Conservation (phyloP, 371 early-diverging fungal genomes). For the Mucor irregularis region DNA sequence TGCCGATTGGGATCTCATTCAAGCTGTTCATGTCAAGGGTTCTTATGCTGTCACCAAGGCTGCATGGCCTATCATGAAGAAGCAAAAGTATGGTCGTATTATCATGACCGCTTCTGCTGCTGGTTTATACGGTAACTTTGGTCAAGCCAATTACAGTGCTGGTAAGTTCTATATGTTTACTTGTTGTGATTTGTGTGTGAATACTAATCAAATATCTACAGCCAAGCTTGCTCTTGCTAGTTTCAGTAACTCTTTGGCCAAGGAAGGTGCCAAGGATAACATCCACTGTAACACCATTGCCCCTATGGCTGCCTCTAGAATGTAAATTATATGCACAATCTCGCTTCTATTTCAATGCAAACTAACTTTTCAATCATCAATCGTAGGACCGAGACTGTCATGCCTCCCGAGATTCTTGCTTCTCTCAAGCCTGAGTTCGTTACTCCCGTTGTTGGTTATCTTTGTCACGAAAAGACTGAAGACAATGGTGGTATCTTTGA, state of each 20-base stretch:
- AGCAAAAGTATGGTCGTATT: conserved; percentile 91
- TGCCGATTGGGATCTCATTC: conserved; percentile 94
- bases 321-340: too few relatives aligned
- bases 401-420: conserved; percentile 93
- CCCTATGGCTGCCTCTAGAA: conserved; percentile 95
- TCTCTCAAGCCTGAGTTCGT: conserved; percentile 96
- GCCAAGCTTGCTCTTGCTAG: conserved; percentile 94
- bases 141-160: conserved; percentile 95
- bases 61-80: conserved; percentile 94
- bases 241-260: conserved; percentile 88
- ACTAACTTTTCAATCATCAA: too few relatives aligned
- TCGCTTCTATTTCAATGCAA: too few relatives aligned
- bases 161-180: conserved; percentile 26
- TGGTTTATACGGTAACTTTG: conserved; percentile 99
- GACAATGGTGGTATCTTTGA: conserved; percentile 92
- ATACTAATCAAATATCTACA: conserved; percentile 13
- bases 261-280: conserved; percentile 93
- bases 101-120: conserved; percentile 91
- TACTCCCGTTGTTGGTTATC: conserved; percentile 92
- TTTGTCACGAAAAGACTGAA: conserved; percentile 84
- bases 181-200: not conserved
- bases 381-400: conserved; percentile 83
- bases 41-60: conserved; percentile 95
- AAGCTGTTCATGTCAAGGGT: conserved; percentile 92
- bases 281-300: conserved; percentile 94